Percentiles rank a stretch among this genome's conserved stretches.
phyloP scores from a whole-genome alignment of 192 early-diverging fungal species.

The Entomortierella parvispora region DNA sequence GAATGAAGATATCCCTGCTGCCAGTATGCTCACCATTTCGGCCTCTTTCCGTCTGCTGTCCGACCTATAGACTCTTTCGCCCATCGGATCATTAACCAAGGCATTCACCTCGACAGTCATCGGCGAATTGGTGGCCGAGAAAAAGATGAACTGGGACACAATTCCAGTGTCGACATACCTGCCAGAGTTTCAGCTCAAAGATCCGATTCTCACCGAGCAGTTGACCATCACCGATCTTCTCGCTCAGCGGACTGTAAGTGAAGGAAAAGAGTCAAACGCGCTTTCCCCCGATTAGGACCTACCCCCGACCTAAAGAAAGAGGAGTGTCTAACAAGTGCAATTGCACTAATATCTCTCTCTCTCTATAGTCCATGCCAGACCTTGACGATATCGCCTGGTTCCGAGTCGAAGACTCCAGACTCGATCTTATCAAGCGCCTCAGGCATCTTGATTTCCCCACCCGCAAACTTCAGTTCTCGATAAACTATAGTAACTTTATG shows the following conservation, averaged over 20 bases:
- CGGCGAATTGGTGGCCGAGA: conserved; percentile 20
- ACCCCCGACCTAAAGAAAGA: not conserved
- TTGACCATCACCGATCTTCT: conserved; percentile 17
- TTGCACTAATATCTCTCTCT: not conserved
- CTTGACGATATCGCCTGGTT: conserved; percentile 6
- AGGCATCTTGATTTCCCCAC: conserved; percentile 1
- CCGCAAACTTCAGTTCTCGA: not conserved
- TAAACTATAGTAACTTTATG: conserved; percentile 4
- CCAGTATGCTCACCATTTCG: not conserved
- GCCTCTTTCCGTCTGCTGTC: not conserved
- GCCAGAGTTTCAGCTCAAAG: conserved; percentile 23
- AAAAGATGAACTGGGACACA: conserved; percentile 22
- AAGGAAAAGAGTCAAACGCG: no score
- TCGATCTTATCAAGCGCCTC: conserved; percentile 9
- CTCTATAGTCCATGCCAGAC: conserved; percentile 1
- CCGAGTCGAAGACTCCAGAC: not conserved
- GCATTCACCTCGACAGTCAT: conserved; percentile 16
- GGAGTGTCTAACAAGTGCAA: not conserved
- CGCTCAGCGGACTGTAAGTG: conserved; percentile 25
- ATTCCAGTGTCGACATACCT: conserved; percentile 16
- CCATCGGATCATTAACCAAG: conserved; percentile 19
- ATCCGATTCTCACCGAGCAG: conserved; percentile 15
- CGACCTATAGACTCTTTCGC: conserved; percentile 4
- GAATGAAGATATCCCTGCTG: no score
- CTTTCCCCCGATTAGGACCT: not conserved